Percentiles rank a stretch among this genome's conserved stretches.
Conservation (phyloP, 2,329 filamentous ascomycete genomes). For the Fusarium irregulare region DNA sequence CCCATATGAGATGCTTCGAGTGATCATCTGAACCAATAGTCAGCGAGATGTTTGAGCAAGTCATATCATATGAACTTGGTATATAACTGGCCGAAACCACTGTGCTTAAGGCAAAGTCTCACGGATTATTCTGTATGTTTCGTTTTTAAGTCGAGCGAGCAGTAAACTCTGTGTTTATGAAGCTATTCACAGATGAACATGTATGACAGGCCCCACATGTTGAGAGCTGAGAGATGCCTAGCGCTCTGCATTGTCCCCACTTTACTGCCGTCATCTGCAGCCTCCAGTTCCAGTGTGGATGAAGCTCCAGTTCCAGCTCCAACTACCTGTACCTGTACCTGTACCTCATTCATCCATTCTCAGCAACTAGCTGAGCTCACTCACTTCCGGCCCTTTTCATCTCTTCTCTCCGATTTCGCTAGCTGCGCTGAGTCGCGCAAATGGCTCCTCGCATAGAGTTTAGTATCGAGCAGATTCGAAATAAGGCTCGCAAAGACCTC, state of each 20-base stretch:
- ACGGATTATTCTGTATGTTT: not conserved
- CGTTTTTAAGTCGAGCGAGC: too few relatives aligned
- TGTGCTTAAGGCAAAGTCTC: not conserved
- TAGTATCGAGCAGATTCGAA: conserved; percentile 79
- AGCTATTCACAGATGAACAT: not conserved
- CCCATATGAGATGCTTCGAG: not conserved
- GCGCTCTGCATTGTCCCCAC: conserved; percentile 21
- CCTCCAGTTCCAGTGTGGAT: not conserved
- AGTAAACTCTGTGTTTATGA: not conserved
- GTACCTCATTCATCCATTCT: conserved; percentile 6
- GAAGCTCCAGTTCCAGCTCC: conserved; percentile 18
- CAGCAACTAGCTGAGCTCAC: conserved; percentile 29
- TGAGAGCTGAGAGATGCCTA: not conserved
- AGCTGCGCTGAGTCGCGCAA: conserved; percentile 56
- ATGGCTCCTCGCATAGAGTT: conserved; percentile 80
- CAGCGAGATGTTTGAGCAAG: not conserved
- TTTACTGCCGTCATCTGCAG: conserved; percentile 38
- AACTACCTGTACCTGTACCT: not conserved
- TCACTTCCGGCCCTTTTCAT: conserved; percentile 19
- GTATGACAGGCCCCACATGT: conserved; percentile 15
- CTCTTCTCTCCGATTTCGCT: conserved; percentile 16
- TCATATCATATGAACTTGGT: not conserved
- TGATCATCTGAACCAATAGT: not conserved
- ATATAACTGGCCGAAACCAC: not conserved
- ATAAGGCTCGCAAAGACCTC: conserved; percentile 87